A percentile compares a stretch with the other conserved stretches of the same genome.
Evolutionary conservation across 495 filamentous ascomycete genomes (phyloP).

Genomic region (Penicillium silybi): DNA sequence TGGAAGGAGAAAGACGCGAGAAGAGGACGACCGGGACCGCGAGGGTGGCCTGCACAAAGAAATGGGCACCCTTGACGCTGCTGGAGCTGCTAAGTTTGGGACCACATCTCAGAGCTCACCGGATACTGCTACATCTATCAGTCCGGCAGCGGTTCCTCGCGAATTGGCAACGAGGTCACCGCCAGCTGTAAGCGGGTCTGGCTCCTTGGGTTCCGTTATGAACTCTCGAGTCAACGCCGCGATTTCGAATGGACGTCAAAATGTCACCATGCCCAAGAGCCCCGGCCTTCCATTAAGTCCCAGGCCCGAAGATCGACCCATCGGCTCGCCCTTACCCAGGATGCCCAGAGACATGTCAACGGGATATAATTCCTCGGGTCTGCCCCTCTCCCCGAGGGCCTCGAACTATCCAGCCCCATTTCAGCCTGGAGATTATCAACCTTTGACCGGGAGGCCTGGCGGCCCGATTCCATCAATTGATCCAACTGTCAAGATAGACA

Average conservation of each 20-base stretch:
- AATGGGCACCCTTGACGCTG: constrained; percentile 60
- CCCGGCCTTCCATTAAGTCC: constrained; percentile 88
- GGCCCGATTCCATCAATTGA: constrained; percentile 39
- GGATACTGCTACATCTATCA: constrained; percentile 11
- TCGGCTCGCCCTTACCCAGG: constrained; percentile 69
- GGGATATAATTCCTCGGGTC: constrained; percentile 48
- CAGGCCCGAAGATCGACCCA: constrained; percentile 69
- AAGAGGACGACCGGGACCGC: constrained; percentile 80
- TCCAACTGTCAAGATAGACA: constrained; percentile 36
- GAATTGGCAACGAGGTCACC: constrained; percentile 26
- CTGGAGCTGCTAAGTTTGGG: constrained; percentile 47
- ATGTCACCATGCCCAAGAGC: constrained; percentile 62
- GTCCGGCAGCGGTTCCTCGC: constrained; percentile 18
- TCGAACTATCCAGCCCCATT: constrained; percentile 63
- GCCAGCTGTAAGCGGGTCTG: constrained; percentile 23
- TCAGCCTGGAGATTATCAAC: constrained; percentile 33
- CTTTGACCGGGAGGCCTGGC: constrained; percentile 5
- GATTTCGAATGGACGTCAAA: constrained; percentile 25
- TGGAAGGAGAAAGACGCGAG: constrained; percentile 80
- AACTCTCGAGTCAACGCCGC: constrained; percentile 25
- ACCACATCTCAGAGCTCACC: constrained; percentile 4
- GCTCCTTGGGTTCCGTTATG: constrained; percentile 35
- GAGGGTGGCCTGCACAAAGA: constrained; percentile 63
- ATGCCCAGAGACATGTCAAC: constrained; percentile 62
- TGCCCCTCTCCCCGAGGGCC: constrained; percentile 70